Evolutionary conservation across 78 protist species (phyloP).

Genomic region (Pelomyxa schiedti): DNA sequence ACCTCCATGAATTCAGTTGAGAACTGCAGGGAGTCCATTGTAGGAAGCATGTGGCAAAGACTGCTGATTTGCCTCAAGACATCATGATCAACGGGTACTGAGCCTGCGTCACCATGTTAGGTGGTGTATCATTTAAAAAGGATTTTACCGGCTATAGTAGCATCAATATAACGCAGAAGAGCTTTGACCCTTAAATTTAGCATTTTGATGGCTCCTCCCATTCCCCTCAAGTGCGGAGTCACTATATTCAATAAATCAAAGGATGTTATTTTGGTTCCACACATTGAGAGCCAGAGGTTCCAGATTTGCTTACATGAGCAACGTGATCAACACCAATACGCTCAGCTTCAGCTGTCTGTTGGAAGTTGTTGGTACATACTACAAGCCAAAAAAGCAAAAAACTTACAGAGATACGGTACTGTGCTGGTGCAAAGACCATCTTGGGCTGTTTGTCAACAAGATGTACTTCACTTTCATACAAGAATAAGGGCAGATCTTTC

Average conservation of each 20-base stretch:
- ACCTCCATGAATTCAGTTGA: not conserved
- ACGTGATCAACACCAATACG: conserved; percentile 67
- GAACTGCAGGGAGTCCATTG: conserved; percentile 19
- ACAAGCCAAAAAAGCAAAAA: not conserved
- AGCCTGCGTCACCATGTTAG: no score
- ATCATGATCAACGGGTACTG: conserved; percentile 35
- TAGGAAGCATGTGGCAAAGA: conserved; percentile 53
- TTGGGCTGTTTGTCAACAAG: conserved; percentile 41
- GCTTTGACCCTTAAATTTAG: conserved; percentile 34
- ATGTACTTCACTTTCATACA: conserved; percentile 55
- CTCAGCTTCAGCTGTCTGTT: conserved; percentile 57
- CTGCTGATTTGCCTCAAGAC: conserved; percentile 37
- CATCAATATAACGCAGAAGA: conserved; percentile 23
- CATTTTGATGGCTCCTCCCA: conserved; percentile 57
- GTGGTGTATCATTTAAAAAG: no score
- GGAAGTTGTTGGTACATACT: not conserved
- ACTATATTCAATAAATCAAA: not conserved
- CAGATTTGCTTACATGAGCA: conserved; percentile 49
- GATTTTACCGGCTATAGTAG: no score
- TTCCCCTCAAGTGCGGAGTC: conserved; percentile 22
- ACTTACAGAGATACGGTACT: conserved; percentile 18
- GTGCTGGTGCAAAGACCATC: conserved; percentile 17
- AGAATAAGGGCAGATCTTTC: conserved; percentile 42
- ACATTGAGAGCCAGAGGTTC: conserved; percentile 28
- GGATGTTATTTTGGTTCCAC: not conserved